Conservation (phyloP, 805 yeast genomes). For the Sugiyamaella boreocaroliniensis region DNA sequence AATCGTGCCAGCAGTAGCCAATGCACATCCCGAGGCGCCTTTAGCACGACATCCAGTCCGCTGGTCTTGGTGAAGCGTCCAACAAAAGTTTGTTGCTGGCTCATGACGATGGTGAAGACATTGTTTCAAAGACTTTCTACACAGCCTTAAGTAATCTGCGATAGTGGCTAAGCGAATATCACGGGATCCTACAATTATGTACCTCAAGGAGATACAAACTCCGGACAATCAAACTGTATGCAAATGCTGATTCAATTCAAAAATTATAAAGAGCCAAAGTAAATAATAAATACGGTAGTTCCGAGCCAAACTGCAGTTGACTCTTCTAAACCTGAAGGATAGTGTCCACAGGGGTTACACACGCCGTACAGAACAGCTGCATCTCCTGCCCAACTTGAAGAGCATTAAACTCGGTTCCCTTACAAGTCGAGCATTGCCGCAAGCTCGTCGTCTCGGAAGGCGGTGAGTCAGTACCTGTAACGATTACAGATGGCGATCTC, state of each 20-base stretch:
- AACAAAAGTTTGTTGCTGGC: neutral
- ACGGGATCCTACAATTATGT: no score
- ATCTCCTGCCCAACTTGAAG: slow-evolving; percentile 2
- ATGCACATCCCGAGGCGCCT: slow-evolving; percentile 29
- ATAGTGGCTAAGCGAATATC: no score
- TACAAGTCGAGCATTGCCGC: slow-evolving; percentile 1
- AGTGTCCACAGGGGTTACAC: neutral
- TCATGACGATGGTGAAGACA: neutral
- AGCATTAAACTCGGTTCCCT: slow-evolving; percentile 5
- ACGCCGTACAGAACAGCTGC: neutral
- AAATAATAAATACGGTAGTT: neutral
- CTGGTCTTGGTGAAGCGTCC: slow-evolving; percentile 4
- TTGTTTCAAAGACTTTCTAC: no score
- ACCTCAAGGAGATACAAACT: no score
- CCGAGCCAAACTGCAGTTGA: neutral
- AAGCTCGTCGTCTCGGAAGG: neutral
- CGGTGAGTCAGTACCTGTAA: neutral
- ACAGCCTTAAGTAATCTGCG: no score
- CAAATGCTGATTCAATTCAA: no score
- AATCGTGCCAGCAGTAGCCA: slow-evolving; percentile 29
- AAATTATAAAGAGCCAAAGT: no score
- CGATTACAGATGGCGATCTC: neutral
- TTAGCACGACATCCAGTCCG: slow-evolving; percentile 23
- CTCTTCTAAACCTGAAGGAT: neutral
- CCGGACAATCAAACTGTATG: no score